Evolutionary conservation across 106 monocot species (phyloP).

Genomic region (Acanthochlamys bracteata): DNA sequence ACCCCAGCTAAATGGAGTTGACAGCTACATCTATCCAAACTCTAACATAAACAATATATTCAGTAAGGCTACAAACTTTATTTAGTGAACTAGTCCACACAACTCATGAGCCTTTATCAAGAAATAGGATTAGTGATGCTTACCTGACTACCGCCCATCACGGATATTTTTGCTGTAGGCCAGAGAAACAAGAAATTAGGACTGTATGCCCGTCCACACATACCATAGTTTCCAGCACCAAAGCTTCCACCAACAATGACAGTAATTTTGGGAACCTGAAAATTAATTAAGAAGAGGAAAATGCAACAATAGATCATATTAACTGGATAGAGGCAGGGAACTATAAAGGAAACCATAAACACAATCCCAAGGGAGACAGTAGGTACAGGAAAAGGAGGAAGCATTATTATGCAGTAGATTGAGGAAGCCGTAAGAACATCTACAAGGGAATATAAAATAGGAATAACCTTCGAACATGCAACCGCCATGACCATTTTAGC

Average conservation of each 20-base stretch:
- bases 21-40: no score
- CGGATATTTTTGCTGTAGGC: conserved; percentile 98
- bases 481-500: conserved; percentile 99
- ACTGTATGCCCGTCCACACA: conserved; percentile 99
- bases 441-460: neutral
- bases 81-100: neutral
- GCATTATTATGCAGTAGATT: neutral
- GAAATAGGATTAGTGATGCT: neutral
- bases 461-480: conserved; percentile 79
- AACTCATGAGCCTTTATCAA: neutral
- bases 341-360: neutral
- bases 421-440: neutral
- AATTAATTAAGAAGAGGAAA: neutral
- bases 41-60: no score
- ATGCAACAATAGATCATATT: neutral
- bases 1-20: no score
- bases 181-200: conserved; percentile 96
- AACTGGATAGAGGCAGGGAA: neutral
- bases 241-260: conserved; percentile 99
- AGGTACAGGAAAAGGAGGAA: no score
- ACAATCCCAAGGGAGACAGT: no score
- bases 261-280: conserved; percentile 93
- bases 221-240: conserved; percentile 99
- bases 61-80: neutral
- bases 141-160: conserved; percentile 97